Evolutionary conservation across 495 filamentous ascomycete genomes (phyloP).

Genomic region (Articulospora tetracladia): DNA sequence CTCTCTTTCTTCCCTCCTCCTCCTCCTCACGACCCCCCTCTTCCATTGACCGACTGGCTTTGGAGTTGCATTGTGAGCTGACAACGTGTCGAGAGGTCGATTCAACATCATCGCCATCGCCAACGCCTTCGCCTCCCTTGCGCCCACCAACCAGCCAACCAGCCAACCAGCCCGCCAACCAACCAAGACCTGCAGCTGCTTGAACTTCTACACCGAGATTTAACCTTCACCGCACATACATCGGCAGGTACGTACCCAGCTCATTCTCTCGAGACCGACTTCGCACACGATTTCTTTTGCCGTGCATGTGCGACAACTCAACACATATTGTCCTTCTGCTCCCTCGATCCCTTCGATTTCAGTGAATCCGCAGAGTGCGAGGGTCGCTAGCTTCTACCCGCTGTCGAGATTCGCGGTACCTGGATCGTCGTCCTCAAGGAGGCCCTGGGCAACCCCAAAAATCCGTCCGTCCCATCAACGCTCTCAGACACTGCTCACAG

Average conservation of each 20-base stretch:
- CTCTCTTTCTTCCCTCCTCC: no score
- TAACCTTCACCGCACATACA: conserved; percentile 3
- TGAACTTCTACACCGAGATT: not conserved
- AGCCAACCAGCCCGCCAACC: no score
- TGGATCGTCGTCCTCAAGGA: not conserved
- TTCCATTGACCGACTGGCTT: not conserved
- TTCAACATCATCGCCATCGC: not conserved
- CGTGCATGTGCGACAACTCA: not conserved
- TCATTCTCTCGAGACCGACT: not conserved
- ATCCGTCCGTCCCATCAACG: not conserved
- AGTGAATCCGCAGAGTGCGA: not conserved
- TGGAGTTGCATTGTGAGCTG: not conserved
- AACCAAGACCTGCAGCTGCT: not conserved
- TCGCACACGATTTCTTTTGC: not conserved
- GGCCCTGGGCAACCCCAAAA: not conserved
- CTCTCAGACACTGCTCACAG: not conserved
- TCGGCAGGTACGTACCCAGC: not conserved
- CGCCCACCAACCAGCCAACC: conserved; percentile 8
- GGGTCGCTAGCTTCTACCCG: not conserved
- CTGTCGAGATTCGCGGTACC: not conserved
- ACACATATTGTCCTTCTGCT: not conserved
- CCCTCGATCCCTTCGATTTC: not conserved
- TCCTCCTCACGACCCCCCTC: no score
- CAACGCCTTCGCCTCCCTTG: not conserved
- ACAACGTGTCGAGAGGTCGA: not conserved